Percentiles rank a stretch among this genome's conserved stretches.
phyloP scores from a whole-genome alignment of 495 filamentous ascomycete genomes.

The Patellaria atrata region DNA sequence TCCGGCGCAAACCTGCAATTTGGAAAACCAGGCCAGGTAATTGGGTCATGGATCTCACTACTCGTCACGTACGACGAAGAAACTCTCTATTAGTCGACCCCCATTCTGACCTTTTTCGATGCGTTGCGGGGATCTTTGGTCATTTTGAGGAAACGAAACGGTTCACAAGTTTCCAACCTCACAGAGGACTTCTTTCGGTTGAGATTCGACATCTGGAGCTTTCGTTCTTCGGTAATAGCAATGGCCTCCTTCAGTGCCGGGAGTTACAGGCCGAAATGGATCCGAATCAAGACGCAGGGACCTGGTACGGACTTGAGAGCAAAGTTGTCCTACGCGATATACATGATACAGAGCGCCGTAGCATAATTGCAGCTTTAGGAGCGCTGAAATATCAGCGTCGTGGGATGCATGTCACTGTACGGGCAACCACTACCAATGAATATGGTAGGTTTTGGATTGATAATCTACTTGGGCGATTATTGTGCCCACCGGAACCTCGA shows the following conservation, averaged over 20 bases:
- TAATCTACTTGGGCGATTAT: constrained; percentile 13
- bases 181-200: constrained; percentile 5
- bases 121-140: constrained; percentile 8
- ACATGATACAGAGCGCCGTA: constrained; percentile 20
- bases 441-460: constrained; percentile 29
- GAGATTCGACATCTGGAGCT: constrained; percentile 17
- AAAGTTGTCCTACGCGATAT: constrained; percentile 33
- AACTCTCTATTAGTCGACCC: constrained; percentile 14
- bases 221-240: constrained; percentile 18
- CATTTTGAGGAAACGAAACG: constrained; percentile 11
- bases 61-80: constrained; percentile 9
- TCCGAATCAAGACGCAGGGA: constrained; percentile 28
- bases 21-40: constrained; percentile 15
- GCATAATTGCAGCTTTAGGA: constrained; percentile 19
- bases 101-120: constrained; percentile 5
- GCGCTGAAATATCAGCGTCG: constrained; percentile 3
- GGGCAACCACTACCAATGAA: constrained; percentile 1
- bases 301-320: constrained; percentile 34
- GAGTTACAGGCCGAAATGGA: constrained; percentile 21
- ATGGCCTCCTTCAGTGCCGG: constrained; percentile 11
- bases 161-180: constrained; percentile 14
- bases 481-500: constrained; percentile 17
- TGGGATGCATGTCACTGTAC: constrained; percentile 27
- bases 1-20: constrained; percentile 8
- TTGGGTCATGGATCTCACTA: constrained; percentile 18